Conservation (phyloP, 2,329 filamentous ascomycete species). For the Hymenoscyphus linearis region DNA sequence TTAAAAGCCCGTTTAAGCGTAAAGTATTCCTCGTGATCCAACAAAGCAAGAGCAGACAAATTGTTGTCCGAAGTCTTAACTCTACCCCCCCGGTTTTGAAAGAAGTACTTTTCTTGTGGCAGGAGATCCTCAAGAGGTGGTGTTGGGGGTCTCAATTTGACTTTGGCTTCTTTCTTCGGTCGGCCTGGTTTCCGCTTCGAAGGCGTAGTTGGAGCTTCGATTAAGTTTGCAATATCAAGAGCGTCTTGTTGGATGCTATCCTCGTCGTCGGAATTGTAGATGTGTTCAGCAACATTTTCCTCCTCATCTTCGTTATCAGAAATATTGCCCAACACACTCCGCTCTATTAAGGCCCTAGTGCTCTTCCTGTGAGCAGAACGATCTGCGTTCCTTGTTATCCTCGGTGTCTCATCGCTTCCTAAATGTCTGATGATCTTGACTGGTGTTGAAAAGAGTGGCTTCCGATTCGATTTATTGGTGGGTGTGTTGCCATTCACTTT, state of each 20-base stretch:
- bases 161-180: constrained; percentile 25
- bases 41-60: constrained; percentile 64
- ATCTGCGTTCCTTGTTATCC: constrained; percentile 49
- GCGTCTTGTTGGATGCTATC: constrained; percentile 28
- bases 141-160: constrained; percentile 48
- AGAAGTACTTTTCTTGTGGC: constrained; percentile 88
- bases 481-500: constrained; percentile 18
- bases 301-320: constrained; percentile 70
- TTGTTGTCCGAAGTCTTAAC: constrained; percentile 85
- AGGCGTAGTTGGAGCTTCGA: constrained; percentile 39
- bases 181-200: constrained; percentile 46
- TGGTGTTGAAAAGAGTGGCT: constrained; percentile 30
- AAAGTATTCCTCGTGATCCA: constrained; percentile 93
- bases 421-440: constrained; percentile 16
- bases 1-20: constrained; percentile 53
- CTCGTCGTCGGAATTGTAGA: constrained; percentile 53
- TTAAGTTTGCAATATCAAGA: constrained; percentile 16
- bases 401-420: constrained; percentile 24
- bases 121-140: constrained; percentile 75
- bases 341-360: constrained; percentile 68
- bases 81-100: constrained; percentile 77
- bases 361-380: constrained; percentile 85
- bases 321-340: constrained; percentile 55
- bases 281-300: constrained; percentile 62
- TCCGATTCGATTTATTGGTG: constrained; percentile 17